These are phyloP conservation scores for Cucumis hystrix DNA, from an alignment of 306 rosid genomes.

Conservation along the genomic window DNA sequence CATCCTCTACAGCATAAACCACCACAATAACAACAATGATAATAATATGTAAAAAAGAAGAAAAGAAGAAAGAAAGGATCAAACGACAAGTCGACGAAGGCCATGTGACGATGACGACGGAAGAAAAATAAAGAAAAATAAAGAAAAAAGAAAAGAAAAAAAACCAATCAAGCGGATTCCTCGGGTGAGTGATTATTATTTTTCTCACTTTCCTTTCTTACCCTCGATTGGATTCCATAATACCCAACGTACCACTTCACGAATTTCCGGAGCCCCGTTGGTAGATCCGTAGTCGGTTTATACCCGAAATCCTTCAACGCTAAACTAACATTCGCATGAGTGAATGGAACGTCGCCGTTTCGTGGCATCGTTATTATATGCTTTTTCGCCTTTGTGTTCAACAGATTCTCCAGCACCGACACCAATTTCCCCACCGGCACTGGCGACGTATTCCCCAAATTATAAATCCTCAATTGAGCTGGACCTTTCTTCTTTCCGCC, in stretches of 20 bases:
- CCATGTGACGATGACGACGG: conserved; percentile 16
- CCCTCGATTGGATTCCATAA: conserved; percentile 60
- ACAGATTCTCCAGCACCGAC: conserved; percentile 33
- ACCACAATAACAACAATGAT: neutral
- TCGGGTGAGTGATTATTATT: conserved; percentile 20
- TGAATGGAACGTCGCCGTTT: conserved; percentile 85
- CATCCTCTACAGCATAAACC: conserved; percentile 22
- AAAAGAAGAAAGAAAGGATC: neutral
- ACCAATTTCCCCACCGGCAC: conserved; percentile 80
- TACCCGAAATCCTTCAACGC: conserved; percentile 60
- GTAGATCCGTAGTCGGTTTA: conserved; percentile 57
- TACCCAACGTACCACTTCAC: conserved; percentile 80
- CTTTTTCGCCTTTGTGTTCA: conserved; percentile 50
- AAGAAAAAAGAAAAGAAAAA: neutral
- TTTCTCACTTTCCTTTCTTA: conserved; percentile 29
- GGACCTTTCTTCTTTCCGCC: conserved; percentile 62
- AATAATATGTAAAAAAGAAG: neutral
- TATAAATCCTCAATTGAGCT: conserved; percentile 63
- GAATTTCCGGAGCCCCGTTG: conserved; percentile 69
- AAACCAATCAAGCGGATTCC: conserved; percentile 42
- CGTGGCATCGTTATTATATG: conserved; percentile 70
- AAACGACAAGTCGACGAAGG: neutral
- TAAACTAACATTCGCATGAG: conserved; percentile 74
- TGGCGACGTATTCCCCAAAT: conserved; percentile 76
- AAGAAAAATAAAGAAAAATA: neutral